Evolutionary conservation across 257 asterid species (phyloP).

Genomic region (Paraleonurus japonicus): DNA sequence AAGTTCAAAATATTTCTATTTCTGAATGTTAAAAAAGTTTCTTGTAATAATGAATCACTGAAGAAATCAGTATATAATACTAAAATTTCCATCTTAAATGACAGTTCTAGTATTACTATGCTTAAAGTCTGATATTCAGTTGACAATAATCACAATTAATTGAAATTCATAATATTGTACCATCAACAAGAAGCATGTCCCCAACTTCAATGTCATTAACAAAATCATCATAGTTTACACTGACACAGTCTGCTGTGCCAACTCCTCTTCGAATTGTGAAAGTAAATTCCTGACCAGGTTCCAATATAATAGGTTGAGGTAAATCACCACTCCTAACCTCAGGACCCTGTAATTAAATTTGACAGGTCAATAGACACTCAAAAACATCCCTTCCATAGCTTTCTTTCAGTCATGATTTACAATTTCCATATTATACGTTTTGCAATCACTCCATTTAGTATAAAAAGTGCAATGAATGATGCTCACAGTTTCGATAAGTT

Average conservation of each 20-base stretch:
- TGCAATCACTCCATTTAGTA: neutral
- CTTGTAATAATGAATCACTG: neutral
- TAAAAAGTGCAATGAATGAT: neutral
- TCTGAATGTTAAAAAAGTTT: neutral
- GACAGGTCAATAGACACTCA: neutral
- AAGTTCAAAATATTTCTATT: neutral
- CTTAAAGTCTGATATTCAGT: neutral
- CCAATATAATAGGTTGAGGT: slow-evolving; percentile 77
- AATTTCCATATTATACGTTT: neutral
- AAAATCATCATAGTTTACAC: slow-evolving; percentile 95
- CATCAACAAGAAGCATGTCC: slow-evolving; percentile 96
- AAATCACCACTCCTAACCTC: slow-evolving; percentile 97
- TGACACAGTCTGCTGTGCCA: slow-evolving; percentile 80
- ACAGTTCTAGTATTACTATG: neutral
- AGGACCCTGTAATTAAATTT: slow-evolving; percentile 70
- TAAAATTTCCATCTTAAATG: neutral
- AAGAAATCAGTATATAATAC: neutral
- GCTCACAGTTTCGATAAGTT: neutral
- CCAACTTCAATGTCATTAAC: slow-evolving; percentile 89
- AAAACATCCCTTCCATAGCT: neutral
- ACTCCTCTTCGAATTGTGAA: slow-evolving; percentile 93
- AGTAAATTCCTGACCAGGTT: slow-evolving; percentile 82
- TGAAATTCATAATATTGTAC: slow-evolving; percentile 36
- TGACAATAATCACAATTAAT: neutral
- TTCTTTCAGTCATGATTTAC: neutral